Percentiles rank a stretch among this genome's conserved stretches.
Evolutionary conservation across 1,139 yeast species (phyloP).

Genomic region (Saccharomycopsis phalli): DNA sequence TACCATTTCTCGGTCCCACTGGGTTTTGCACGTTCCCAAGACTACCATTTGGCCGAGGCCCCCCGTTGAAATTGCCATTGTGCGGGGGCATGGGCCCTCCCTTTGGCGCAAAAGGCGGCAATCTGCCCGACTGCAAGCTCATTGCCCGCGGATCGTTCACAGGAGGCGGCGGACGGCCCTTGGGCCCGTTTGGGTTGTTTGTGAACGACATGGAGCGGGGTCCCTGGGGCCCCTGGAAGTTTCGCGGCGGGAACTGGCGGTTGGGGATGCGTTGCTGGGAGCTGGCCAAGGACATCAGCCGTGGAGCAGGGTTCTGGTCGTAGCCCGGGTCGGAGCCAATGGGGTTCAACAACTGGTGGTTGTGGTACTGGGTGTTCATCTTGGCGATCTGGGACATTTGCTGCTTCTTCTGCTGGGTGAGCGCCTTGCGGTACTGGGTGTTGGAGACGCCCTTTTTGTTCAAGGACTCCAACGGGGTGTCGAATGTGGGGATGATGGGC

Average conservation of each 20-base stretch:
- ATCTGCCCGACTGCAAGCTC: slow-evolving; percentile 22
- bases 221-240: slow-evolving; percentile 22
- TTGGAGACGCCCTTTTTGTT: slow-evolving; percentile 31
- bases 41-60: background rate
- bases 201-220: slow-evolving; percentile 27
- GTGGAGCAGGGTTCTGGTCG: slow-evolving; percentile 28
- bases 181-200: slow-evolving; percentile 7
- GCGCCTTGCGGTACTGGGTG: slow-evolving; percentile 57
- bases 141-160: slow-evolving; percentile 23
- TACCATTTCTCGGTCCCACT: slow-evolving; percentile 12
- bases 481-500: slow-evolving; percentile 64
- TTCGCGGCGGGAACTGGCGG: slow-evolving; percentile 10
- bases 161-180: slow-evolving; percentile 14
- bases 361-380: slow-evolving; percentile 26
- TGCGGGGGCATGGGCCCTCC: background rate
- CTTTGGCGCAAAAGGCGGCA: slow-evolving; percentile 18
- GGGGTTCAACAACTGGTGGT: slow-evolving; percentile 19
- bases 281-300: slow-evolving; percentile 46
- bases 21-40: background rate
- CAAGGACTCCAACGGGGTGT: slow-evolving; percentile 25
- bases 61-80: background rate
- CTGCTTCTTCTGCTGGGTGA: slow-evolving; percentile 59
- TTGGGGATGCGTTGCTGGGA: slow-evolving; percentile 1
- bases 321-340: slow-evolving; percentile 22
- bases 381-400: slow-evolving; percentile 40